Percentiles rank a stretch among this genome's conserved stretches.
Evolutionary conservation across 2,329 filamentous ascomycete genomes (phyloP).

Genomic region (Dryadomyces quercivorus): DNA sequence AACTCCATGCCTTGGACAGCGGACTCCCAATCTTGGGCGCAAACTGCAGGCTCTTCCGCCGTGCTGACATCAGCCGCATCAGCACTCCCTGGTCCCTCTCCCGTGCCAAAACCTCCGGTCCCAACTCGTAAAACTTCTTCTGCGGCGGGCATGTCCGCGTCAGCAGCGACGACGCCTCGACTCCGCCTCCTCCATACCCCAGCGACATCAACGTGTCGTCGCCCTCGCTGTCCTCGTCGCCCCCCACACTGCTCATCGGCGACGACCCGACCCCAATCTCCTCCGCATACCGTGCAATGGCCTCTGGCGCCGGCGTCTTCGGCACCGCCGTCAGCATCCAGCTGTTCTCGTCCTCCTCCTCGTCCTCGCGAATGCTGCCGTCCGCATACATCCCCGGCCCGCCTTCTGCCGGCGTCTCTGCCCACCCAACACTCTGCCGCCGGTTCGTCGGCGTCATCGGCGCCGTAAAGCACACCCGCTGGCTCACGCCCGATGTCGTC

Average conservation of each 20-base stretch:
- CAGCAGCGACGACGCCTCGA: conserved; percentile 24
- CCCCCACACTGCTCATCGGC: conserved; percentile 19
- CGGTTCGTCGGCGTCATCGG: conserved; percentile 24
- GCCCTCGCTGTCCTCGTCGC: conserved; percentile 13
- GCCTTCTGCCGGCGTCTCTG: conserved; percentile 37
- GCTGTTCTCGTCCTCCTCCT: conserved; percentile 14
- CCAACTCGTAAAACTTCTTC: conserved; percentile 24
- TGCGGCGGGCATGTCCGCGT: conserved; percentile 45
- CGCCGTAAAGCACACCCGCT: conserved; percentile 25
- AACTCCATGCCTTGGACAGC: conserved; percentile 44
- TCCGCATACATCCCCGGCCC: conserved; percentile 7
- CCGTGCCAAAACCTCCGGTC: conserved; percentile 30
- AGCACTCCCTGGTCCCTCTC: conserved; percentile 46
- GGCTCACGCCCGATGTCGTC: conserved; percentile 14
- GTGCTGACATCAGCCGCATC: conserved; percentile 55
- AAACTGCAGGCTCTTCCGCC: conserved; percentile 67
- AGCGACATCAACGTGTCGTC: not conserved
- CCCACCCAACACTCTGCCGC: conserved; percentile 42
- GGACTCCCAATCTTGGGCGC: conserved; percentile 66
- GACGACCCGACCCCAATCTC: conserved; percentile 34
- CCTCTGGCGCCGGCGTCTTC: conserved; percentile 44
- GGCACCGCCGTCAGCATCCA: conserved; percentile 41
- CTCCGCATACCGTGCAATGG: conserved; percentile 38
- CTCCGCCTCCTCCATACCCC: conserved; percentile 7
- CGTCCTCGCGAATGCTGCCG: too few relatives aligned